Conservation (phyloP, 2,329 filamentous ascomycete genomes). For the Berkeleyomyces basicola region DNA sequence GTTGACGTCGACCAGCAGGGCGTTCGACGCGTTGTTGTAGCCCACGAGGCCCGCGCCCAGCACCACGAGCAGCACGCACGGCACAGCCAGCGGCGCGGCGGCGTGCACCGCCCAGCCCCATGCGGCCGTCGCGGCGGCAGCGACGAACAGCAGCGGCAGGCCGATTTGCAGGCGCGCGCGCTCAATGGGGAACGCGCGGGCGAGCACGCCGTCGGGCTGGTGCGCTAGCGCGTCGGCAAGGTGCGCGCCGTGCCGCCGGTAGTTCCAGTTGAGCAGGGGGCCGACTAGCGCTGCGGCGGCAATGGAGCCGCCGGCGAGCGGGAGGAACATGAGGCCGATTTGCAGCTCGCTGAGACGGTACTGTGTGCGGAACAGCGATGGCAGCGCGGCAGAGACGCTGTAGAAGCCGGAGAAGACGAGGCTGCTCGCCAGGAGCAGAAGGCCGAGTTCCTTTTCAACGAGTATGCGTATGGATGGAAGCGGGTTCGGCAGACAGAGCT, state of each 20-base stretch:
- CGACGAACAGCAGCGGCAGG: slow-evolving; percentile 33
- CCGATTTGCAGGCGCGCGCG: slow-evolving; percentile 32
- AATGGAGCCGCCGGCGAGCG: slow-evolving; percentile 33
- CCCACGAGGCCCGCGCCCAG: slow-evolving; percentile 34
- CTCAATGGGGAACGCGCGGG: slow-evolving; percentile 32
- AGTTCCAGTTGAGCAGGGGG: slow-evolving; percentile 49
- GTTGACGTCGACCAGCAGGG: slow-evolving; percentile 39
- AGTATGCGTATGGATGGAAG: slow-evolving; percentile 26
- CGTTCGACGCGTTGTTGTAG: slow-evolving; percentile 35
- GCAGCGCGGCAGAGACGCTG: slow-evolving; percentile 29
- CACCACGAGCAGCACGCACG: slow-evolving; percentile 30
- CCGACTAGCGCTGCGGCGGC: slow-evolving; percentile 32
- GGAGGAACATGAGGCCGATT: slow-evolving; percentile 37
- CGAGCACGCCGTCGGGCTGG: slow-evolving; percentile 33
- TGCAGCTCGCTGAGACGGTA: slow-evolving; percentile 43
- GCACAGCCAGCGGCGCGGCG: slow-evolving; percentile 27
- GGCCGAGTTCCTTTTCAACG: slow-evolving; percentile 25
- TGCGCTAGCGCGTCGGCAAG: slow-evolving; percentile 36
- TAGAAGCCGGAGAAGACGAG: slow-evolving; percentile 35
- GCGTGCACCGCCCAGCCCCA: slow-evolving; percentile 38
- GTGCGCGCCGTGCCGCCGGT: slow-evolving; percentile 39
- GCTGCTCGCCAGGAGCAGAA: slow-evolving; percentile 29
- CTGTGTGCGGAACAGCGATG: slow-evolving; percentile 27
- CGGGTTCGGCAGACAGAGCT: slow-evolving; percentile 22
- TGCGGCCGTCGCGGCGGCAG: slow-evolving; percentile 28